Evolutionary conservation across 2,329 filamentous ascomycete species (phyloP).

Genomic region (Tolypocladium ophioglossoides): DNA sequence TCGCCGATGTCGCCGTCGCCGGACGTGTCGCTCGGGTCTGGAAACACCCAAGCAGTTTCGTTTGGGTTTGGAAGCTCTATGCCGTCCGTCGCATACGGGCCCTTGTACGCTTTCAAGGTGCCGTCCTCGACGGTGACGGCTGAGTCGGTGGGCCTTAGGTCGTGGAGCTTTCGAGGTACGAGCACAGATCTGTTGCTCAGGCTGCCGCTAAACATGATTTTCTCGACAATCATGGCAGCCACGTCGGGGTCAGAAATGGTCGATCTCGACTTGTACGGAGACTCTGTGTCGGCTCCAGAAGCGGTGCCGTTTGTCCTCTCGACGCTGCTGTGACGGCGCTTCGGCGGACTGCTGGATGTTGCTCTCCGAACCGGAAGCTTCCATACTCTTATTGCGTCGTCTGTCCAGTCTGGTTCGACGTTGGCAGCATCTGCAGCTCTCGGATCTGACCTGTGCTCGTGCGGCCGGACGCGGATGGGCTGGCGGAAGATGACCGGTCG

Average conservation of each 20-base stretch:
- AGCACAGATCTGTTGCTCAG: constrained; percentile 13
- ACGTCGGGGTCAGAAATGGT: constrained; percentile 18
- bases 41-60: constrained; percentile 17
- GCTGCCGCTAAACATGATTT: constrained; percentile 24
- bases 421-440: constrained; percentile 15
- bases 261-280: constrained; percentile 2
- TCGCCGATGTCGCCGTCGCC: constrained; percentile 4
- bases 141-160: constrained; percentile 17
- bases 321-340: constrained; percentile 18
- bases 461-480: constrained; percentile 60
- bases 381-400: constrained; percentile 76
- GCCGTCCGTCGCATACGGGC: constrained; percentile 33
- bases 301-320: constrained; percentile 3
- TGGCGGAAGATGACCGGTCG: constrained; percentile 80
- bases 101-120: constrained; percentile 57
- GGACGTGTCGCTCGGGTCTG: constrained; percentile 6
- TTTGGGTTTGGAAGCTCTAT: constrained; percentile 9
- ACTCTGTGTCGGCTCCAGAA: not conserved
- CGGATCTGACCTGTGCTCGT: constrained; percentile 50
- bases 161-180: constrained; percentile 13
- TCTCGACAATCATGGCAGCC: constrained; percentile 20
- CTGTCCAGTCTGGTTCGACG: constrained; percentile 56
- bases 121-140: constrained; percentile 54
- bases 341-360: constrained; percentile 23
- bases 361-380: constrained; percentile 46